These are phyloP conservation scores for Cucurbita ficifolia DNA, from an alignment of 306 rosid genomes.

Conservation along the genomic window DNA sequence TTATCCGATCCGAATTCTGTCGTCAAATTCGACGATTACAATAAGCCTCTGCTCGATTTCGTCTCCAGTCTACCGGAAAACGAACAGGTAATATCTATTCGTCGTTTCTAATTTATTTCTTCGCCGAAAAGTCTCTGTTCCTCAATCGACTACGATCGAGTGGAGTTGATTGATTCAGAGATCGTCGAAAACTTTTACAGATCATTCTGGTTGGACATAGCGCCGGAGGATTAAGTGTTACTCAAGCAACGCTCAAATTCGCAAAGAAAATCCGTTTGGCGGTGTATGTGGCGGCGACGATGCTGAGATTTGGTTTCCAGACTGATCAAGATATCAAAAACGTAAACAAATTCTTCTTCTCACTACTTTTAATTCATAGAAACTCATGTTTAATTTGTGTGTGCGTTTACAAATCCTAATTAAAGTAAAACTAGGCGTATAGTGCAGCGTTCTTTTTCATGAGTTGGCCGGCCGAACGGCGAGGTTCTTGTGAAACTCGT, in stretches of 20 bases:
- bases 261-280: slow-evolving; percentile 50
- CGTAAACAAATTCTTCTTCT: background rate
- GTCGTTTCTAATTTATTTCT: background rate
- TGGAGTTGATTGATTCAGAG: background rate
- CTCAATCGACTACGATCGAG: background rate
- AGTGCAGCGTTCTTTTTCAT: background rate
- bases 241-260: slow-evolving; percentile 57
- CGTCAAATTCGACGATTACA: slow-evolving; percentile 61
- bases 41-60: slow-evolving; percentile 64
- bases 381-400: background rate
- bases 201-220: slow-evolving; percentile 84
- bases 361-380: background rate
- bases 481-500: background rate
- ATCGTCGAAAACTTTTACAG: slow-evolving; percentile 14
- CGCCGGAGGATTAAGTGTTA: slow-evolving; percentile 80
- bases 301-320: slow-evolving; percentile 51
- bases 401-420: background rate
- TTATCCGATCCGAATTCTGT: slow-evolving; percentile 46
- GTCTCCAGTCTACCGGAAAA: slow-evolving; percentile 45
- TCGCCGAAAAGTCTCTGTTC: background rate
- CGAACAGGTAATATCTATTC: slow-evolving; percentile 37
- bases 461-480: background rate
- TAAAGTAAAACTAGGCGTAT: background rate
- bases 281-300: slow-evolving; percentile 79
- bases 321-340: slow-evolving; percentile 53